Evolutionary conservation across 208 protist species (phyloP).

Genomic region (Leishmania amazonensis): DNA sequence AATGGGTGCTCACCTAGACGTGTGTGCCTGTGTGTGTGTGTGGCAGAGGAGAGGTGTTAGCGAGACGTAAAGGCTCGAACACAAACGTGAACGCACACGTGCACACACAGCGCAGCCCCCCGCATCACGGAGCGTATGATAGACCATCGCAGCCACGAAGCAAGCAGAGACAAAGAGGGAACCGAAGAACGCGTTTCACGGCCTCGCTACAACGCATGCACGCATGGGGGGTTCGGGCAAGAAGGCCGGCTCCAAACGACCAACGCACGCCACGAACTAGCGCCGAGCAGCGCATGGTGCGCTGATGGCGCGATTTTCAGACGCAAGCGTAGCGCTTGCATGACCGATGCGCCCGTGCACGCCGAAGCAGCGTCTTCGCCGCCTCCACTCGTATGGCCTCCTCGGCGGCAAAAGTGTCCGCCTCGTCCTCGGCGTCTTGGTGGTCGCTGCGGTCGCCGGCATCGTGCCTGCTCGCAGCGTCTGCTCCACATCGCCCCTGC

Average conservation of each 20-base stretch:
- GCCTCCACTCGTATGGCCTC: constrained; percentile 19
- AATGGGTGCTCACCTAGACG: background rate
- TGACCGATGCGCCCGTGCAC: constrained; percentile 8
- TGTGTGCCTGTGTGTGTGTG: no score
- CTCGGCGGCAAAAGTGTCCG: background rate
- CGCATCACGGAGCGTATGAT: background rate
- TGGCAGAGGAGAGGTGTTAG: background rate
- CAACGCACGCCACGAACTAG: background rate
- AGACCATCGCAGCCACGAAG: background rate
- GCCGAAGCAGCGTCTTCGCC: constrained; percentile 25
- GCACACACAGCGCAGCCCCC: background rate
- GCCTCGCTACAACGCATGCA: background rate
- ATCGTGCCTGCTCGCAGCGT: background rate
- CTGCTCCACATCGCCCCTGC: background rate
- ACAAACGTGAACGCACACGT: background rate
- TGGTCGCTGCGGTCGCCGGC: background rate
- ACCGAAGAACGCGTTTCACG: background rate
- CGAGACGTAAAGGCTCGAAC: background rate
- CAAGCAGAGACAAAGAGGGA: background rate
- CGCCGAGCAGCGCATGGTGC: background rate
- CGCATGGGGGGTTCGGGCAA: background rate
- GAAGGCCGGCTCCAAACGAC: background rate
- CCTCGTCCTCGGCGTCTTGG: background rate
- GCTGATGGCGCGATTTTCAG: background rate
- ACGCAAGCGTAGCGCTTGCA: background rate